Conservation (phyloP, 768 basidiomycete species). For the Mycena crocata region DNA sequence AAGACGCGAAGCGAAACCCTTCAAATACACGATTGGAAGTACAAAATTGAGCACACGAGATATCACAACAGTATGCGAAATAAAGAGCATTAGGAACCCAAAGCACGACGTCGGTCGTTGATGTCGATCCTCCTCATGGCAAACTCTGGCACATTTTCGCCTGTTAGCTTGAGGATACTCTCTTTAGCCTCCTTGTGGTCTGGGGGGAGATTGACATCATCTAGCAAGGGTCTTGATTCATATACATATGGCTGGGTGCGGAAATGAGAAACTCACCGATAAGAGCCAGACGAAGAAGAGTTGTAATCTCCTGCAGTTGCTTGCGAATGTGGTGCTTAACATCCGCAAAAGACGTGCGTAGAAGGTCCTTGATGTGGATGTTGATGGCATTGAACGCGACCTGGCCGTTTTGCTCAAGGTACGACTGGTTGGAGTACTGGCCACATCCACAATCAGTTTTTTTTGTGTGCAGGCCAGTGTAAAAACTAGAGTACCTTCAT, state of each 20-base stretch:
- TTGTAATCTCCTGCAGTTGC: neutral
- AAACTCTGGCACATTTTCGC: neutral
- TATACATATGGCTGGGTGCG: neutral
- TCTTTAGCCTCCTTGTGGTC: neutral
- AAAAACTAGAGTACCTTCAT: constrained; percentile 7
- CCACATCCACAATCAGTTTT: no score
- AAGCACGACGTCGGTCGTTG: neutral
- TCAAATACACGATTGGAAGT: no score
- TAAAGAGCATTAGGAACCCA: neutral
- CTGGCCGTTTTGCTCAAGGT: neutral
- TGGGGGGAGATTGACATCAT: neutral
- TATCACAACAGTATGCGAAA: neutral
- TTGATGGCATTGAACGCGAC: neutral
- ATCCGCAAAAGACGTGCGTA: neutral
- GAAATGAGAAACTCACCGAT: constrained; percentile 1
- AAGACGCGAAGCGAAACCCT: no score
- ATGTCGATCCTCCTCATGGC: neutral
- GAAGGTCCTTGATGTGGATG: neutral
- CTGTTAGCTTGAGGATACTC: neutral
- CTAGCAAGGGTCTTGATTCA: neutral
- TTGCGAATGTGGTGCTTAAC: neutral
- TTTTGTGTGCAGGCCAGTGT: neutral
- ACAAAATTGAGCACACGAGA: no score
- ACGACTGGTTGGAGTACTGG: neutral
- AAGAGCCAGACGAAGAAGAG: neutral